A percentile compares a stretch with the other conserved stretches of the same genome.
Evolutionary conservation across 2,329 filamentous ascomycete genomes (phyloP).

Genomic region (Mollisiaceae sp.): DNA sequence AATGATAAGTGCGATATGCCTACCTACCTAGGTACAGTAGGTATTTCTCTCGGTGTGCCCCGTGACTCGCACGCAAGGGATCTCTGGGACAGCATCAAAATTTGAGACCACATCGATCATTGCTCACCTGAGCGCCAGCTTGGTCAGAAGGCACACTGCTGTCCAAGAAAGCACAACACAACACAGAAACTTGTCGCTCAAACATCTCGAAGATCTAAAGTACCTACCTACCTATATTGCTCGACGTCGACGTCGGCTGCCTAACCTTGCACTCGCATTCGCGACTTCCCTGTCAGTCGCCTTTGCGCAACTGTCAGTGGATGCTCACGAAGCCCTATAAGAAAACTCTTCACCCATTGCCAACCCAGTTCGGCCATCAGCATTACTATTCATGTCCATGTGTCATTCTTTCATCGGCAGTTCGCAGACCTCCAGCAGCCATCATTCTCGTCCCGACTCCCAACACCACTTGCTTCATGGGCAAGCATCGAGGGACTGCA

Average conservation of each 20-base stretch:
- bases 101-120: background rate
- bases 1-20: slow-evolving; percentile 1
- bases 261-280: background rate
- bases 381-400: background rate
- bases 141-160: background rate
- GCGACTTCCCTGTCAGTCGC: background rate
- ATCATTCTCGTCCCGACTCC: background rate
- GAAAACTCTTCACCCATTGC: slow-evolving; percentile 13
- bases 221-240: too few species aligned
- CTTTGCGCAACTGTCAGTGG: slow-evolving; percentile 15
- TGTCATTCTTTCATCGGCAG: background rate
- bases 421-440: background rate
- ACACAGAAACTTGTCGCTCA: background rate
- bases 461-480: slow-evolving; percentile 1
- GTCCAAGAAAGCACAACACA: background rate
- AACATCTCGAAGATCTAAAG: slow-evolving; percentile 15
- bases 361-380: slow-evolving; percentile 1
- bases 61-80: slow-evolving; percentile 5
- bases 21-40: too few species aligned
- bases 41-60: background rate
- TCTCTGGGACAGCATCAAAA: background rate
- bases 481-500: background rate
- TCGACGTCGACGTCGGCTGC: slow-evolving; percentile 11
- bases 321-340: slow-evolving; percentile 21
- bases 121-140: slow-evolving; percentile 9